Percentiles rank a stretch among this genome's conserved stretches.
Evolutionary conservation across 805 yeast species (phyloP).

Genomic region (Starmerella vitae): DNA sequence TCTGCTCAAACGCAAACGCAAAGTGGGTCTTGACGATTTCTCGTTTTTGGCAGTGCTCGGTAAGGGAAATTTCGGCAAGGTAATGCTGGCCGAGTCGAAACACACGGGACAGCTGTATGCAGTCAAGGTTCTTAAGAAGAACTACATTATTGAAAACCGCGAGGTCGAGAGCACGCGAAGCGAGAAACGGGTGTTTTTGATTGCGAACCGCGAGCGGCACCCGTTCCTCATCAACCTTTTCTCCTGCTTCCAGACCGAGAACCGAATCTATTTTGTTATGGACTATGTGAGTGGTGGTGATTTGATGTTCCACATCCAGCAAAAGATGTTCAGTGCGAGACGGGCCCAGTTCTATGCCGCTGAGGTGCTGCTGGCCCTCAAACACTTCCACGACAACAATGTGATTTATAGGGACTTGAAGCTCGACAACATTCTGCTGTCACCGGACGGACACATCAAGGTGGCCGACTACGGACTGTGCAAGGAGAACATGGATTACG

Average conservation of each 20-base stretch:
- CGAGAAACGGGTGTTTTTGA: conserved; percentile 77
- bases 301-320: conserved; percentile 98
- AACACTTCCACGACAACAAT: conserved; percentile 89
- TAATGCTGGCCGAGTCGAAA: conserved; percentile 89
- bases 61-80: conserved; percentile 97
- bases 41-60: conserved; percentile 89
- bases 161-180: conserved; percentile 92
- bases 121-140: conserved; percentile 90
- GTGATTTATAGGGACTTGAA: conserved; percentile 93
- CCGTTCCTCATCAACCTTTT: conserved; percentile 84
- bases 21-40: conserved; percentile 84
- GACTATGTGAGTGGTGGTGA: conserved; percentile 97
- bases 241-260: conserved; percentile 96
- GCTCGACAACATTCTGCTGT: conserved; percentile 80
- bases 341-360: conserved; percentile 97
- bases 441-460: conserved; percentile 86
- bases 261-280: conserved; percentile 95
- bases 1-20: conserved; percentile 15
- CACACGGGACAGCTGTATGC: conserved; percentile 76
- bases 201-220: conserved; percentile 76
- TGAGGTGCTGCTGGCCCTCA: conserved; percentile 80
- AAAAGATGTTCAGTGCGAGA: conserved; percentile 70
- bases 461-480: conserved; percentile 96
- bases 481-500: conserved; percentile 82
- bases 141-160: conserved; percentile 85